phyloP scores from a whole-genome alignment of 1,139 yeast genomes.

The Zygosaccharomyces sapae region DNA sequence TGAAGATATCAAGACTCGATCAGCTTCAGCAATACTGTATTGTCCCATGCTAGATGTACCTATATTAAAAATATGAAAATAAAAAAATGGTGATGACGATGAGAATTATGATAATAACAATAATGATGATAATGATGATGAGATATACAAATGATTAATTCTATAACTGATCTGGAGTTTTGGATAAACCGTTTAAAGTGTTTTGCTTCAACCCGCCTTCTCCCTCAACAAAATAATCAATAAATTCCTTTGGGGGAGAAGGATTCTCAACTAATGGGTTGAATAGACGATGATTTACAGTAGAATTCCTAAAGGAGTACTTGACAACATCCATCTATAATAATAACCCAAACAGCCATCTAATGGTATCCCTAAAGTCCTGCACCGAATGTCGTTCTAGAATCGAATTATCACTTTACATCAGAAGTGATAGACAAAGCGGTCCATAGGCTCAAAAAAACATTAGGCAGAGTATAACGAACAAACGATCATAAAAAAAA shows the following conservation, averaged over 20 bases:
- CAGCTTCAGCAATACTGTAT: slow-evolving; percentile 7
- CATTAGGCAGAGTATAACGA: neutral
- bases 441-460: neutral
- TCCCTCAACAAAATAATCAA: neutral
- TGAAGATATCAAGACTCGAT: slow-evolving; percentile 18
- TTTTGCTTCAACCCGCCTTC: too few relatives aligned
- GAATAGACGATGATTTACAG: neutral
- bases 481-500: neutral
- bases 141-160: neutral
- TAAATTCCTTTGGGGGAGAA: neutral
- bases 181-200: too few relatives aligned
- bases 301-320: neutral
- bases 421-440: neutral
- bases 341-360: neutral
- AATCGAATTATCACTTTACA: neutral
- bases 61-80: neutral
- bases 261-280: neutral
- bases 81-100: neutral
- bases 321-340: neutral
- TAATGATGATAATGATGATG: neutral
- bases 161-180: too few relatives aligned
- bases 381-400: slow-evolving; percentile 4
- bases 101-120: neutral
- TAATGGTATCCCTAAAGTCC: neutral
- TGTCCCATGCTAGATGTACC: slow-evolving; percentile 3